Conservation (phyloP, 2,329 filamentous ascomycete species). For the Pezicula radicicola region DNA sequence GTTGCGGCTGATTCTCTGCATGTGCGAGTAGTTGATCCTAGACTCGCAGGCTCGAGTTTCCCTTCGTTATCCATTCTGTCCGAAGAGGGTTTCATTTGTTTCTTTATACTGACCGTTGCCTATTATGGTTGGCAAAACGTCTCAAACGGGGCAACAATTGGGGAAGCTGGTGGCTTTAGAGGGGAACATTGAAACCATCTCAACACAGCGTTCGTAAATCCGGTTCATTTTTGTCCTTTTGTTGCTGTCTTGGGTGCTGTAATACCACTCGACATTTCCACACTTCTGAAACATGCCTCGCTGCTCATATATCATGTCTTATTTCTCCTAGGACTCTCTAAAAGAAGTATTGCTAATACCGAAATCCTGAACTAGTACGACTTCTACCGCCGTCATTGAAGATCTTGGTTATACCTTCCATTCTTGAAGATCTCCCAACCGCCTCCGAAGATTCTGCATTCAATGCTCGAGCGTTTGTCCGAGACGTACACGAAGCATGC, state of each 20-base stretch:
- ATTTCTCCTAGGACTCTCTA: too few species aligned
- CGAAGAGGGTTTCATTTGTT: neutral
- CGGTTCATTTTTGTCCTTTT: too few species aligned
- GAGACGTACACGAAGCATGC: conserved; percentile 48
- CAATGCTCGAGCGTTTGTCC: conserved; percentile 39
- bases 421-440: conserved; percentile 17
- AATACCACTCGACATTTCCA: too few species aligned
- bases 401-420: conserved; percentile 51
- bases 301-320: too few species aligned
- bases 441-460: conserved; percentile 31
- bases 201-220: conserved; percentile 40
- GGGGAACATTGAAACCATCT: conserved; percentile 50
- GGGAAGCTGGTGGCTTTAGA: conserved; percentile 60
- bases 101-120: neutral
- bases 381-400: conserved; percentile 57
- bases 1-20: neutral
- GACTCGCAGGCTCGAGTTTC: conserved; percentile 12
- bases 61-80: neutral
- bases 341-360: too few species aligned
- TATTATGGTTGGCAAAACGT: neutral
- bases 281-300: too few species aligned
- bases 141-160: neutral
- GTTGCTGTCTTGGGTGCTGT: too few species aligned
- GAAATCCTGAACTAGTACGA: conserved; percentile 32
- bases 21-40: neutral